Conservation (phyloP, 768 basidiomycete genomes). For the Leccinum incarnatum region DNA sequence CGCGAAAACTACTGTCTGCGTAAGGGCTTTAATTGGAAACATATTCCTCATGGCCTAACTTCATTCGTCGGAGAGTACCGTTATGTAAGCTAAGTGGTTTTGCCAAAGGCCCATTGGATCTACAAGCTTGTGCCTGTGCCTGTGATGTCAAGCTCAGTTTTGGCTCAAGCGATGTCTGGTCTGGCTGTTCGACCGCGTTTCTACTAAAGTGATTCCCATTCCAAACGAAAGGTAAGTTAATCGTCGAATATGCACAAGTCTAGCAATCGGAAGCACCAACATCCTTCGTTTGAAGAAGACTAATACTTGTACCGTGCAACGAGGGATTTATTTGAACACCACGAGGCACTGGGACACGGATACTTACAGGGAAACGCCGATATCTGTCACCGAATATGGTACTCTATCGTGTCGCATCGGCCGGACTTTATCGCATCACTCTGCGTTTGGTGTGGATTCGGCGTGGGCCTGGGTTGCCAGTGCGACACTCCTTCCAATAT, state of each 20-base stretch:
- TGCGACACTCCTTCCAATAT: background rate
- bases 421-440: background rate
- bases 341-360: background rate
- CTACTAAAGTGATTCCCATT: background rate
- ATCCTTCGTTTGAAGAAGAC: background rate
- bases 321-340: background rate
- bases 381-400: background rate
- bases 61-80: background rate
- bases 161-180: constrained; percentile 1
- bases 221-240: background rate
- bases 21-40: background rate
- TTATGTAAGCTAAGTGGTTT: background rate
- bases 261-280: background rate
- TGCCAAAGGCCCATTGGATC: background rate
- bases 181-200: background rate
- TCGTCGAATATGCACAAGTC: background rate
- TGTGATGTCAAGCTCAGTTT: constrained; percentile 6
- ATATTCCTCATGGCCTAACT: background rate
- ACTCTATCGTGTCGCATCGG: background rate
- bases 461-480: background rate
- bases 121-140: constrained; percentile 1
- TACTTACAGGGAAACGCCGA: background rate
- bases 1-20: background rate
- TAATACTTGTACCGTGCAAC: background rate
- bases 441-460: background rate